Base-by-base conservation (phyloP, 441 rosid species). In the Macaranga tanarius region DNA sequence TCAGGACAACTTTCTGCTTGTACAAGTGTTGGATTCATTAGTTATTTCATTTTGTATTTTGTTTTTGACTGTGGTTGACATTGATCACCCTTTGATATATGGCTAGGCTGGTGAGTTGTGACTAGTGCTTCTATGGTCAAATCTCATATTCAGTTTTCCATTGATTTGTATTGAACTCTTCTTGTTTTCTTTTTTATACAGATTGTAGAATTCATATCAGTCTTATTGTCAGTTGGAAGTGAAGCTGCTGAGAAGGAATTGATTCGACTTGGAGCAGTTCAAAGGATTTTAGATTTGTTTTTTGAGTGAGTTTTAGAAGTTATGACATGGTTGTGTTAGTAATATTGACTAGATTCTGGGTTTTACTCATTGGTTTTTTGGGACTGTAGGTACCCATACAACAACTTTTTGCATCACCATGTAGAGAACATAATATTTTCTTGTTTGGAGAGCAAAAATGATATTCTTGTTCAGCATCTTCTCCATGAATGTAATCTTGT, bases 201-300 rank as follows among this genome's bases (percentile, higher is more conserved):
- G 99, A 87, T 91, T 81, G 95, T 92, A 73, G 99, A 95, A 85
- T 95, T 95, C 78, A 82, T 95, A 44, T 89, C 97, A 70, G 97
- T 95, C 75, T 83, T 95, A 78, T 85, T 95, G 80, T 81, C 91
- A 1, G 89, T 90, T 83, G 90, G 92, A 76, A 86, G 91, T 79
- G 96, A 90, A 83, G 86, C 92, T 75, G 95, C 92, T 40, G 98
- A 88, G 86, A 89, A 88, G 82, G 95, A 91, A 81, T 79, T 95
- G 77, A 86, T 95, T 81, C 87, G 68, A 58, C 86, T 88, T 74
- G 93, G 89, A 75, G 97, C 90, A 45, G 73, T 95, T 67, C 85
- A 86, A 77, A 86, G 85, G 80, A 86, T 92, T 69, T 76, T 90
- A 86, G 84, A 84, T 76, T 79, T 90, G 83, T 90, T 91, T 81